These are phyloP conservation scores for Gremmenia infestans DNA, from an alignment of 2,329 filamentous ascomycete genomes.

Conservation along the genomic window DNA sequence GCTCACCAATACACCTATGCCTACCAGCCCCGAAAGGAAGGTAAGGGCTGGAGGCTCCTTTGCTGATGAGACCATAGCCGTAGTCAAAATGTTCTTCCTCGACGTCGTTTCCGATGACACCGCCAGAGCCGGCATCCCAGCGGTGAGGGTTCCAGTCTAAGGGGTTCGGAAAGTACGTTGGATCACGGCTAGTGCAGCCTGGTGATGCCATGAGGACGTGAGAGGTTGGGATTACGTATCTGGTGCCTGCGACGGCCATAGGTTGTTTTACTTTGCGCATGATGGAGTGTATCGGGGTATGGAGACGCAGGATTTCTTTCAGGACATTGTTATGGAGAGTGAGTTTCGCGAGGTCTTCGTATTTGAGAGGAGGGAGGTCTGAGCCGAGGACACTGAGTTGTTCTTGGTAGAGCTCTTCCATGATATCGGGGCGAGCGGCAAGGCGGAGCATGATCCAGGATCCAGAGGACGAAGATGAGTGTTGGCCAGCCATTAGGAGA, in stretches of 20 bases:
- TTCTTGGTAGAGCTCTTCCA: slow-evolving; percentile 79
- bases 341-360: slow-evolving; percentile 73
- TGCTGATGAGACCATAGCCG: slow-evolving; percentile 87
- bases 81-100: slow-evolving; percentile 81
- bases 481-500: slow-evolving; percentile 85
- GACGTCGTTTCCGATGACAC: slow-evolving; percentile 47
- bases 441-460: slow-evolving; percentile 83
- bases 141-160: slow-evolving; percentile 84
- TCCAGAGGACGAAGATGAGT: slow-evolving; percentile 79
- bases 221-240: slow-evolving; percentile 73
- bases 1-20: slow-evolving; percentile 93
- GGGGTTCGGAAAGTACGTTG: slow-evolving; percentile 76
- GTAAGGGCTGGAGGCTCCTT: slow-evolving; percentile 85
- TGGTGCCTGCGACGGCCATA: slow-evolving; percentile 76
- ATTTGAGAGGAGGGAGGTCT: slow-evolving; percentile 69
- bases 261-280: slow-evolving; percentile 87
- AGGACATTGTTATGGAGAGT: slow-evolving; percentile 79
- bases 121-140: slow-evolving; percentile 66
- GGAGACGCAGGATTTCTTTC: slow-evolving; percentile 86
- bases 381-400: slow-evolving; percentile 69
- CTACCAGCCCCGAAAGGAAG: slow-evolving; percentile 90
- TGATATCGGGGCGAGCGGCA: slow-evolving; percentile 69
- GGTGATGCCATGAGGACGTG: slow-evolving; percentile 83
- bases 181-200: slow-evolving; percentile 69
- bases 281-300: slow-evolving; percentile 92